Evolutionary conservation across 139 green algal genomes (phyloP).

Genomic region (Volvox africanus): DNA sequence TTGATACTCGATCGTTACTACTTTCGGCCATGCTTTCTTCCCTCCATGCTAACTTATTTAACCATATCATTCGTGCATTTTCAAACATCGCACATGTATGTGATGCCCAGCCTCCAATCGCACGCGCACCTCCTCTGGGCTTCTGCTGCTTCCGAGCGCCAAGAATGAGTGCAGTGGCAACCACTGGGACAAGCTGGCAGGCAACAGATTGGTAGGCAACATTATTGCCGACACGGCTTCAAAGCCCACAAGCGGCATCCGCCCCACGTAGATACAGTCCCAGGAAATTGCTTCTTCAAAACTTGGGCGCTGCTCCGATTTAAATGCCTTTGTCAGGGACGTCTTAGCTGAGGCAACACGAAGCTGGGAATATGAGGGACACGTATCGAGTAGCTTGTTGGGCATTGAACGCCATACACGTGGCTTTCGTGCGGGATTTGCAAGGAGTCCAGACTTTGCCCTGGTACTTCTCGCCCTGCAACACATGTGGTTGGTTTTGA

Average conservation of each 20-base stretch:
- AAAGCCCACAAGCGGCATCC: constrained; percentile 23
- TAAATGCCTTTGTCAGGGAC: not conserved
- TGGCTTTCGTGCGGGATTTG: not conserved
- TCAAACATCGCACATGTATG: not conserved
- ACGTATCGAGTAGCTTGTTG: not conserved
- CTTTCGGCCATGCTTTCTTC: too few relatives aligned
- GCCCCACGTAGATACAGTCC: not conserved
- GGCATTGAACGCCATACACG: not conserved
- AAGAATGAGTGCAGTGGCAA: constrained; percentile 25
- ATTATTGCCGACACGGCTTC: not conserved
- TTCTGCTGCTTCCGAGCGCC: constrained; percentile 2
- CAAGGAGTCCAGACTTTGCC: not conserved
- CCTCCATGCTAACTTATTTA: too few relatives aligned
- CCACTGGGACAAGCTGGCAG: not conserved
- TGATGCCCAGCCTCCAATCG: not conserved
- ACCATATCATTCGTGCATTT: too few relatives aligned
- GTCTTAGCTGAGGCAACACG: not conserved
- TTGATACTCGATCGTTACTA: too few relatives aligned
- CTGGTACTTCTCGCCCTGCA: too few relatives aligned
- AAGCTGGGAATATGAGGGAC: not conserved
- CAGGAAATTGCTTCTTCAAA: not conserved
- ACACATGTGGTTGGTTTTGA: too few relatives aligned
- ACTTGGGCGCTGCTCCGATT: not conserved
- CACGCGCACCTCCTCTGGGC: not conserved
- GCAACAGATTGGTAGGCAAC: not conserved